A percentile compares a stretch with the other conserved stretches of the same genome.
Evolutionary conservation across 805 yeast genomes (phyloP).

Genomic region (Saturnispora halmiae): DNA sequence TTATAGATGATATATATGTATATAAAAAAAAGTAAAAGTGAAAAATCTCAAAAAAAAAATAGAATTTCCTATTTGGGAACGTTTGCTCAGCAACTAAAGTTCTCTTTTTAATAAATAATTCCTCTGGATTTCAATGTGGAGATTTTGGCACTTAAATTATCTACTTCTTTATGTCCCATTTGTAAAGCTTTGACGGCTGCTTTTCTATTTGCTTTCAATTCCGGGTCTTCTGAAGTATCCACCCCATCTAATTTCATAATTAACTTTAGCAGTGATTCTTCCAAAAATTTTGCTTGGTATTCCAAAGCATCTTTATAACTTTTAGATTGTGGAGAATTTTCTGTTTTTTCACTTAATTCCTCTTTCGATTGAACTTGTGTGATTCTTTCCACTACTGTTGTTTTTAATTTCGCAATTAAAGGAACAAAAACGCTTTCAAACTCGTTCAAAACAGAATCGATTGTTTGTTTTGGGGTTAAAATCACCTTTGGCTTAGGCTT

Average conservation of each 20-base stretch:
- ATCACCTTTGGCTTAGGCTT: constrained; percentile 18
- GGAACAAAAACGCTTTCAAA: constrained; percentile 2
- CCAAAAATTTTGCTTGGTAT: constrained; percentile 49
- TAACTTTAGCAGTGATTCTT: constrained; percentile 59
- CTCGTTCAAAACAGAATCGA: constrained; percentile 3
- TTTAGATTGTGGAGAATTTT: no score
- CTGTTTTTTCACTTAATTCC: constrained; percentile 5
- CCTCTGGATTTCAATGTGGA: constrained; percentile 17
- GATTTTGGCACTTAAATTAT: constrained; percentile 23
- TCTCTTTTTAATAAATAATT: background rate
- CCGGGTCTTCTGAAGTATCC: constrained; percentile 35
- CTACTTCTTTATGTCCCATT: constrained; percentile 46
- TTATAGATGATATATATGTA: background rate
- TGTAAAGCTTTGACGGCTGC: constrained; percentile 53
- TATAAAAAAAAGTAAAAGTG: background rate
- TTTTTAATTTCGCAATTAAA: background rate
- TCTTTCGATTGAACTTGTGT: constrained; percentile 1
- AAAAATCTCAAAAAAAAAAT: background rate
- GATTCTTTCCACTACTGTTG: constrained; percentile 10
- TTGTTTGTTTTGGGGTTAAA: constrained; percentile 13
- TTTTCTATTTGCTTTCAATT: constrained; percentile 50
- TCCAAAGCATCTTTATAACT: constrained; percentile 23
- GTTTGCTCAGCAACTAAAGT: no score
- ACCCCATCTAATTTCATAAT: constrained; percentile 59
- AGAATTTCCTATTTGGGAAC: background rate